A percentile compares a stretch with the other conserved stretches of the same genome.
phyloP scores from a whole-genome alignment of 176 grass and related monocot genomes.

The Oryza rufipogon region DNA sequence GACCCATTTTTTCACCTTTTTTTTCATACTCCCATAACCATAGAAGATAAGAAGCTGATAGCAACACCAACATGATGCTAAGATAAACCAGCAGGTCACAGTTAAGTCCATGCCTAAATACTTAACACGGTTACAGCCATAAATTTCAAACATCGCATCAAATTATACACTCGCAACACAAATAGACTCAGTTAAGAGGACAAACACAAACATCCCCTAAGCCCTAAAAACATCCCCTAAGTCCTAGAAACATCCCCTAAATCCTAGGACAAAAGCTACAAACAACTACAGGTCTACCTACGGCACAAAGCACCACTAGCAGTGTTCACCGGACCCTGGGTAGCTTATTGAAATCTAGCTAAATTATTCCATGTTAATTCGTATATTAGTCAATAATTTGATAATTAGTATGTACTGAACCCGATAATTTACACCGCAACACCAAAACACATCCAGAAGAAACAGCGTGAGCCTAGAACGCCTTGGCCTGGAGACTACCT shows the following conservation, averaged over 20 bases:
- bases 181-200: neutral
- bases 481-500: slow-evolving; percentile 52
- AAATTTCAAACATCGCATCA: neutral
- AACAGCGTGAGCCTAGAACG: neutral
- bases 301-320: too few relatives aligned
- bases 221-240: too few relatives aligned
- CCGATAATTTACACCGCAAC: neutral
- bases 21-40: neutral
- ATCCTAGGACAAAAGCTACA: neutral
- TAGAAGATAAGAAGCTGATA: neutral
- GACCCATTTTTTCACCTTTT: too few relatives aligned
- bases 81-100: neutral
- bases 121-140: neutral
- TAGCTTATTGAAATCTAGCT: too few relatives aligned
- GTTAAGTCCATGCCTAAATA: slow-evolving; percentile 14
- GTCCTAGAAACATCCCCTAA: too few relatives aligned
- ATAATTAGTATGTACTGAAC: too few relatives aligned
- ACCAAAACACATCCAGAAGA: neutral
- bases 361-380: too few relatives aligned
- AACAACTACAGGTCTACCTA: neutral
- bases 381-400: too few relatives aligned
- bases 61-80: neutral
- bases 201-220: neutral
- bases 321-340: too few relatives aligned
- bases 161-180: neutral